These are phyloP conservation scores for Nakazawaea siamensis DNA, from an alignment of 805 yeast species.

Conservation along the genomic window DNA sequence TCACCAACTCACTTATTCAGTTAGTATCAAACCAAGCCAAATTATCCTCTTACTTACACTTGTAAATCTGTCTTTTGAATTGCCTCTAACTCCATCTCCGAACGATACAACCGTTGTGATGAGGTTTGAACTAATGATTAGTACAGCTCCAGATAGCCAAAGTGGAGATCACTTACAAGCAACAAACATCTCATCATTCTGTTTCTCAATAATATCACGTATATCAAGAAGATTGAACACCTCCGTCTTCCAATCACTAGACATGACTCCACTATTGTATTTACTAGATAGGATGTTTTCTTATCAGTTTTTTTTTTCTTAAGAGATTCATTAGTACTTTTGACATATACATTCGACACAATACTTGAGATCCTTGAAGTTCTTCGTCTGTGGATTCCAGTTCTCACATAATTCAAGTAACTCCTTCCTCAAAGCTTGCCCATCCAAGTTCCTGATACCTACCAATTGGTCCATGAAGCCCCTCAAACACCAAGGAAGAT, in stretches of 20 bases:
- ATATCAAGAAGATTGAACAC: neutral
- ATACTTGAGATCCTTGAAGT: conserved; percentile 73
- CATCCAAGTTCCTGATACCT: conserved; percentile 40
- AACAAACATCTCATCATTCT: conserved; percentile 2
- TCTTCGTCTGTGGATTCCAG: conserved; percentile 81
- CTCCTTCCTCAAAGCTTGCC: conserved; percentile 33
- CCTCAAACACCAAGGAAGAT: conserved; percentile 88
- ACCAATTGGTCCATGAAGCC: conserved; percentile 64
- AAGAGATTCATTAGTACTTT: conserved; percentile 1
- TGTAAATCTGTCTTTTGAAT: conserved; percentile 8
- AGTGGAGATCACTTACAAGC: conserved; percentile 9
- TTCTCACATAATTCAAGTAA: conserved; percentile 52
- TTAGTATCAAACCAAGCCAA: neutral
- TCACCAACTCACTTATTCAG: conserved; percentile 5
- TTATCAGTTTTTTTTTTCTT: neutral
- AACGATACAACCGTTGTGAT: too few species aligned
- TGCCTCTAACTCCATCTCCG: neutral
- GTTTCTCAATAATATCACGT: conserved; percentile 6
- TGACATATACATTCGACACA: conserved; percentile 22
- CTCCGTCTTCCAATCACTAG: conserved; percentile 5
- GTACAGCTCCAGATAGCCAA: too few species aligned
- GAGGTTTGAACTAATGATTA: too few species aligned
- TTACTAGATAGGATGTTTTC: neutral
- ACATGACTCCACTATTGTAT: neutral
- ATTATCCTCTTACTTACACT: conserved; percentile 3